A percentile compares a stretch with the other conserved stretches of the same genome.
These are phyloP conservation scores for Pythium guiyangense DNA, from an alignment of 352 stramenopile genomes.

Conservation along the genomic window DNA sequence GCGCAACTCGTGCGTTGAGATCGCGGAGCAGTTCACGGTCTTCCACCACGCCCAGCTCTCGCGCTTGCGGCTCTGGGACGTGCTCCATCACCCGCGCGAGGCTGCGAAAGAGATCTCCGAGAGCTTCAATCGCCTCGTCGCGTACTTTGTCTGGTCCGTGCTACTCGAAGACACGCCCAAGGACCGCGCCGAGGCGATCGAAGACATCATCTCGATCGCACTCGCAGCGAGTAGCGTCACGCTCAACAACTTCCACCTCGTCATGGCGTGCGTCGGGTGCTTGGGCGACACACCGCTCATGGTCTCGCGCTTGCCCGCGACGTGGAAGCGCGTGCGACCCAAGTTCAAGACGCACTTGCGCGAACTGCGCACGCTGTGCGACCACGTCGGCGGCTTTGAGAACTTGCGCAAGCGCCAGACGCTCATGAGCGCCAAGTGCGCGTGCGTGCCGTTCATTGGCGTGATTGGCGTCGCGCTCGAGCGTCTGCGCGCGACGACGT, in stretches of 20 bases:
- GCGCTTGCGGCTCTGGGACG: conserved; percentile 45
- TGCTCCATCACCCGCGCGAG: conserved; percentile 42
- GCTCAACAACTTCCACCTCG: conserved; percentile 74
- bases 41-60: conserved; percentile 58
- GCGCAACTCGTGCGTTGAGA: conserved; percentile 39
- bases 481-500: conserved; percentile 38
- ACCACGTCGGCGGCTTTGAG: conserved; percentile 69
- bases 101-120: conserved; percentile 48
- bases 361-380: conserved; percentile 58
- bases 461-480: conserved; percentile 70
- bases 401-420: conserved; percentile 57
- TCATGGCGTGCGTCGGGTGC: conserved; percentile 75
- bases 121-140: conserved; percentile 59
- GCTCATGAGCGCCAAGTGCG: conserved; percentile 26
- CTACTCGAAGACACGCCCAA: conserved; percentile 63
- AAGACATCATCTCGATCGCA: conserved; percentile 66
- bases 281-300: conserved; percentile 69
- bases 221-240: conserved; percentile 30
- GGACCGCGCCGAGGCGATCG: conserved; percentile 64
- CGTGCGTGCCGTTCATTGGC: conserved; percentile 68
- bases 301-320: conserved; percentile 53
- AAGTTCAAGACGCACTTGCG: conserved; percentile 64
- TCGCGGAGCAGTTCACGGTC: conserved; percentile 63
- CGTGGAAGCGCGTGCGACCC: conserved; percentile 65
- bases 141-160: conserved; percentile 74